phyloP scores from a whole-genome alignment of 805 yeast species.

The Lipomyces starkeyi region DNA sequence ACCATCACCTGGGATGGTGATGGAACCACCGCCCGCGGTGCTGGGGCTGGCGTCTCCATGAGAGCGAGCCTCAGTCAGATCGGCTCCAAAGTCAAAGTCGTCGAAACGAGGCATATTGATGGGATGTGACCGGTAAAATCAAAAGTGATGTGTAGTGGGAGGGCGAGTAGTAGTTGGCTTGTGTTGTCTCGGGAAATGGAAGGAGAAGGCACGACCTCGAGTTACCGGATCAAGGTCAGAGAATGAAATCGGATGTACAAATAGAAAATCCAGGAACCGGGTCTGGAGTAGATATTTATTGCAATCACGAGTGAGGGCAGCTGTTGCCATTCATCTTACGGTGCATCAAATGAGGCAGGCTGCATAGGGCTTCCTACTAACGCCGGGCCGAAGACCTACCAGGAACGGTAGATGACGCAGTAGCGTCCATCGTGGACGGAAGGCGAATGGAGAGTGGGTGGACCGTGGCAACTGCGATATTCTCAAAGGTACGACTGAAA shows the following conservation, averaged over 20 bases:
- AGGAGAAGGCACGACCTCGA: slow-evolving; percentile 9
- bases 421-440: slow-evolving; percentile 6
- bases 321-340: too few relatives aligned
- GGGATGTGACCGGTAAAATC: slow-evolving; percentile 11
- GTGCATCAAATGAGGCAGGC: too few relatives aligned
- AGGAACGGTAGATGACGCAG: slow-evolving; percentile 4
- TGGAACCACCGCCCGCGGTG: slow-evolving; percentile 10
- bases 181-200: slow-evolving; percentile 10
- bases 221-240: slow-evolving; percentile 10
- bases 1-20: slow-evolving; percentile 12
- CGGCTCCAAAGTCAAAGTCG: slow-evolving; percentile 6
- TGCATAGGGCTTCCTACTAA: too few relatives aligned
- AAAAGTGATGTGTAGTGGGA: slow-evolving; percentile 6
- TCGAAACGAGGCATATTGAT: slow-evolving; percentile 14
- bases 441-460: slow-evolving; percentile 4
- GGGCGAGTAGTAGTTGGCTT: too few relatives aligned
- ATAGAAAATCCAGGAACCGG: slow-evolving; percentile 8
- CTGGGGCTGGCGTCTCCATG: slow-evolving; percentile 13
- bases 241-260: slow-evolving; percentile 8
- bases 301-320: slow-evolving; percentile 9
- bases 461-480: slow-evolving; percentile 10
- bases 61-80: slow-evolving; percentile 11
- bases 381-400: too few relatives aligned
- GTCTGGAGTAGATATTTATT: slow-evolving; percentile 5
- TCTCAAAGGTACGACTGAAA: not conserved